Base-by-base conservation (phyloP, 2,329 filamentous ascomycete species). In the Dryadomyces quercivorus region DNA sequence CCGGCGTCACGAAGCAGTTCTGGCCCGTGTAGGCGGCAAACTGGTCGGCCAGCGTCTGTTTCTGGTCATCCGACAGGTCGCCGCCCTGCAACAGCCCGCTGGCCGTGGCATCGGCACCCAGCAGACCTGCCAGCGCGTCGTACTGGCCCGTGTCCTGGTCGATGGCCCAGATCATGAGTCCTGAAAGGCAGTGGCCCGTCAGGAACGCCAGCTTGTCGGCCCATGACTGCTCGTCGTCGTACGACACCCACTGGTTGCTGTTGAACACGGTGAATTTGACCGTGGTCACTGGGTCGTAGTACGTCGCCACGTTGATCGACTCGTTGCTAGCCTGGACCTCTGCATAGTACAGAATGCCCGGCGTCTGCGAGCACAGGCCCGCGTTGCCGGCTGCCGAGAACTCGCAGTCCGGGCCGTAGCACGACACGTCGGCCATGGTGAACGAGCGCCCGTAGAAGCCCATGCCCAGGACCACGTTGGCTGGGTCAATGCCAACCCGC, bases 391-490 rank as follows among this genome's bases (percentile, higher is more conserved):
- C 59, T 22, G 50, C 58, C 5, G 43, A 40, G 42, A 66, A 64
- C 3, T 46, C 16, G 38, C 63, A 65, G 1, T 60, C 60, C 1
- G 64, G 57, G 45, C 31, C 47, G 10, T 58, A 50, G 47, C 59
- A 56, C 46, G 31, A 13, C 2, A 58, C 20, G 4, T 49, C 50
- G n/a, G n/a, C n/a, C n/a, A n/a, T n/a, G n/a, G n/a, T n/a, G 46
- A 58, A 61, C 36, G 38, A 51, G 1, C 63, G 60, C 0, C 70
- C 70, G 55, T 77, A 77, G 52, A 73, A 75, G 3, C 62, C 71
- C 6, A 70, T 26, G 1, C 75, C 75, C 1, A 78, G 55, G 8
- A 61, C 63, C 6, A 80, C 63, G 46, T 74, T 71, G 0, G 56
- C 46, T 0, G 75, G 68, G 2, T 63, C 56, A 13, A 80, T 64